These are phyloP conservation scores for Monosporascus ibericus DNA, from an alignment of 2,329 filamentous ascomycete species.

Conservation along the genomic window DNA sequence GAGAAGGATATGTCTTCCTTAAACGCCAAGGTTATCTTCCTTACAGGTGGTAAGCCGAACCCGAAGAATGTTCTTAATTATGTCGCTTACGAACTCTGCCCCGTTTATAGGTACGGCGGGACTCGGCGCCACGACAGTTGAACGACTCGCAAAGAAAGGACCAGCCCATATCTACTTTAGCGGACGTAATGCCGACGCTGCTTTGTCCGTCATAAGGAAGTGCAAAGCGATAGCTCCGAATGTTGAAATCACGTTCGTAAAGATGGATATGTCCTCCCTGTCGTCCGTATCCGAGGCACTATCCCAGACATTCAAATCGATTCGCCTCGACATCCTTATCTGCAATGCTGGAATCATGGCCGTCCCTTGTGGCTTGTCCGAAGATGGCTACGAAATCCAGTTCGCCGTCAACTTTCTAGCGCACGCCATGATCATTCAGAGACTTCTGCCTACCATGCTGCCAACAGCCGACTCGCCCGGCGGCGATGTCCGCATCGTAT, in stretches of 20 bases:
- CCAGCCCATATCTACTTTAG: constrained; percentile 47
- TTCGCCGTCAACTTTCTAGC: constrained; percentile 41
- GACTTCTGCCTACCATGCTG: constrained; percentile 22
- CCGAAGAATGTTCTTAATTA: no score
- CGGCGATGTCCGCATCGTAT: constrained; percentile 21
- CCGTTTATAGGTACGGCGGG: constrained; percentile 29
- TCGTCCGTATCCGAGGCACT: constrained; percentile 29
- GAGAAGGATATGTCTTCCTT: constrained; percentile 31
- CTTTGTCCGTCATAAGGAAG: constrained; percentile 32
- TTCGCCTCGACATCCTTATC: constrained; percentile 38
- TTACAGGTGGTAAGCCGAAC: constrained; percentile 32
- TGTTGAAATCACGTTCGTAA: constrained; percentile 25
- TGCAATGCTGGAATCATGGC: constrained; percentile 39
- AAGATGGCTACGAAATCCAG: constrained; percentile 39
- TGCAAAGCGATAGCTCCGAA: constrained; percentile 18
- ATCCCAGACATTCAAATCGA: constrained; percentile 21
- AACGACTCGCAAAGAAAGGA: constrained; percentile 34
- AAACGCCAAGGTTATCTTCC: constrained; percentile 31
- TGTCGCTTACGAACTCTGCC: not conserved
- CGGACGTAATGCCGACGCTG: constrained; percentile 40
- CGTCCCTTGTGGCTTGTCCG: constrained; percentile 25
- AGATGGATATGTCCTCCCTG: constrained; percentile 35
- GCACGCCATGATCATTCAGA: constrained; percentile 34
- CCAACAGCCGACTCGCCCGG: constrained; percentile 14
- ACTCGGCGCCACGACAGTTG: constrained; percentile 34